Evolutionary conservation across 108 stramenopile genomes (phyloP).

Genomic region (Ochromonas danica): DNA sequence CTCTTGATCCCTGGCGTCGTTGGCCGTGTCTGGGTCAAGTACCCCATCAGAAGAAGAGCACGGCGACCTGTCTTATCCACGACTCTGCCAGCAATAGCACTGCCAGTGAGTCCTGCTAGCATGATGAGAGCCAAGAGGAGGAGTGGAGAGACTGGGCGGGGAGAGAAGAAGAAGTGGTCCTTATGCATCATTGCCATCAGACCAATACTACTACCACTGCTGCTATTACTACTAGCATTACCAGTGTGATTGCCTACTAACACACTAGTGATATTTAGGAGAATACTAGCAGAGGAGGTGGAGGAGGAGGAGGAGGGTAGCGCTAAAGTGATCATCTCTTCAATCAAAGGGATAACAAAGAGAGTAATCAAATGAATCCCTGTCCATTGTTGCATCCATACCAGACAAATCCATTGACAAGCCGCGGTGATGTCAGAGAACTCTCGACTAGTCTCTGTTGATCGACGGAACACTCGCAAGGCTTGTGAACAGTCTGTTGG

Average conservation of each 20-base stretch:
- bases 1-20: no score
- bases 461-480: constrained; percentile 39
- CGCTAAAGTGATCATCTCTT: constrained; percentile 15
- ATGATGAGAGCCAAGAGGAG: constrained; percentile 36
- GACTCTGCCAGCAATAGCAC: constrained; percentile 51
- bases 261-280: constrained; percentile 10
- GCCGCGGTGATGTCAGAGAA: constrained; percentile 27
- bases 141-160: constrained; percentile 42
- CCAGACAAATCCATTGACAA: constrained; percentile 10
- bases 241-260: constrained; percentile 5
- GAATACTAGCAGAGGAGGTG: constrained; percentile 7
- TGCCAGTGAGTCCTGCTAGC: constrained; percentile 41
- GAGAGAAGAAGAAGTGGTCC: constrained; percentile 41
- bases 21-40: no score
- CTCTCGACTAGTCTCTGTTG: constrained; percentile 46
- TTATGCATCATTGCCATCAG: no score
- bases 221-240: constrained; percentile 29
- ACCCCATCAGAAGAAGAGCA: background rate
- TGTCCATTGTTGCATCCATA: constrained; percentile 2
- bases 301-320: constrained; percentile 12
- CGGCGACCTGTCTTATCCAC: constrained; percentile 5
- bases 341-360: constrained; percentile 9
- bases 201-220: constrained; percentile 30
- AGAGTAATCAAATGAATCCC: constrained; percentile 26
- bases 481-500: constrained; percentile 42